Percentiles rank a stretch among this genome's conserved stretches.
These are phyloP conservation scores for Lentinula sp. DNA, from an alignment of 768 basidiomycete genomes.

Conservation along the genomic window DNA sequence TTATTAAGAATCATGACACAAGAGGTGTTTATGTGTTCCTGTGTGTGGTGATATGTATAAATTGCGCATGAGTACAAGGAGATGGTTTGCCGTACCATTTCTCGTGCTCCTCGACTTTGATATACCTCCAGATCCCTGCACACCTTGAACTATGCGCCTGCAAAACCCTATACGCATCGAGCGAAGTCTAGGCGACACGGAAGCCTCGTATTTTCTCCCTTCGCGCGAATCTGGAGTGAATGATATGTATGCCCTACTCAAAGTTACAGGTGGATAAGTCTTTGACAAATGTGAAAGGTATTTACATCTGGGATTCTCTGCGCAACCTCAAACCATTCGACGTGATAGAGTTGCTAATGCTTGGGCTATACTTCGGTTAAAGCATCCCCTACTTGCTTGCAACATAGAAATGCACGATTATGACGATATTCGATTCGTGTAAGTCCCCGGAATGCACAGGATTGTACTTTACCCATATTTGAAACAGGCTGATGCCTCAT, in stretches of 20 bases:
- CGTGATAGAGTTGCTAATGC: conserved; percentile 45
- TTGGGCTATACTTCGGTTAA: conserved; percentile 68
- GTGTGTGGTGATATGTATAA: not conserved
- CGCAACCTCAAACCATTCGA: conserved; percentile 34
- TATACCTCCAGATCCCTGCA: not conserved
- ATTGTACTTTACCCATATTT: not conserved
- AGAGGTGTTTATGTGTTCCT: not conserved
- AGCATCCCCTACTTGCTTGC: conserved; percentile 71
- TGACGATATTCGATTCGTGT: conserved; percentile 65
- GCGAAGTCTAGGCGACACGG: conserved; percentile 66
- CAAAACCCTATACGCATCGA: conserved; percentile 20
- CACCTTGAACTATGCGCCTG: not conserved
- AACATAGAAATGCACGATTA: conserved; percentile 54
- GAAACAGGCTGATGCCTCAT: conserved; percentile 43
- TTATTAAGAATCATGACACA: not conserved
- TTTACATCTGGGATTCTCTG: conserved; percentile 63
- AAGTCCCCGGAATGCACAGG: conserved; percentile 17
- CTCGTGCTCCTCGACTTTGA: not conserved
- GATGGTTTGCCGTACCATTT: not conserved
- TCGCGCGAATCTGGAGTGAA: conserved; percentile 78
- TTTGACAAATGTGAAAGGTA: conserved; percentile 47
- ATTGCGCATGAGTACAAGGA: not conserved
- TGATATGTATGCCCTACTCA: conserved; percentile 58
- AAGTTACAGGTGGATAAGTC: not conserved
- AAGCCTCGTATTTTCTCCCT: conserved; percentile 76